Conservation (phyloP, 768 basidiomycete genomes). For the Suillus occidentalis region DNA sequence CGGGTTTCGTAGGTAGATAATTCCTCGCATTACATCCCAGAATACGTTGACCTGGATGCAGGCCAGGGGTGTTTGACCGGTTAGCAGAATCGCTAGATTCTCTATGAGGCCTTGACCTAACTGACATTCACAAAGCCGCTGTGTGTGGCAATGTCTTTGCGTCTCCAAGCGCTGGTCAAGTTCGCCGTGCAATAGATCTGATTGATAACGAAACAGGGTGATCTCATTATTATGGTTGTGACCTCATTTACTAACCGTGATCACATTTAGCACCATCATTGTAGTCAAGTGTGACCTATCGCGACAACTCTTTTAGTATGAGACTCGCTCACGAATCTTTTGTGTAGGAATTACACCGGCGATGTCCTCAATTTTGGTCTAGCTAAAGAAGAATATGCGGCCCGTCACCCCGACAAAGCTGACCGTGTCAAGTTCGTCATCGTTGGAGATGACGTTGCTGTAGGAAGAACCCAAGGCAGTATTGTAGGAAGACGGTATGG, state of each 20-base stretch:
- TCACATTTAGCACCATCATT: constrained; percentile 61
- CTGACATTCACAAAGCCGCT: constrained; percentile 46
- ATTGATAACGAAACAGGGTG: constrained; percentile 73
- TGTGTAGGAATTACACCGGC: constrained; percentile 78
- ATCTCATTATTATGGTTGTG: constrained; percentile 18
- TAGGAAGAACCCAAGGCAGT: constrained; percentile 75
- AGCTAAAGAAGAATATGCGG: constrained; percentile 81
- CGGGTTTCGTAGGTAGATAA: constrained; percentile 79
- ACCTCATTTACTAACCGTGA: not conserved
- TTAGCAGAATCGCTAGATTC: constrained; percentile 22
- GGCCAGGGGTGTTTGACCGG: constrained; percentile 80
- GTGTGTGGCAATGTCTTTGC: constrained; percentile 91
- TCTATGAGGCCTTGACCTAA: not conserved
- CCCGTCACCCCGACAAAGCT: constrained; percentile 64
- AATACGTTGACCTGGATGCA: constrained; percentile 24
- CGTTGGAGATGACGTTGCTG: constrained; percentile 89
- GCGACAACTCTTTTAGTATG: not conserved
- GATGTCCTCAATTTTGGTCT: constrained; percentile 92
- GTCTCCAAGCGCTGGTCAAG: constrained; percentile 84
- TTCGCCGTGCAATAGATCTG: constrained; percentile 76
- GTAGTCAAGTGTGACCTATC: constrained; percentile 65
- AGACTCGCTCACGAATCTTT: constrained; percentile 5
- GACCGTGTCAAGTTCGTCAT: constrained; percentile 73
- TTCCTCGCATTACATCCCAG: not conserved
- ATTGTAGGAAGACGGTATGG: constrained; percentile 79